Conservation (phyloP, 805 yeast genomes). For the Suhomyces emberorum region DNA sequence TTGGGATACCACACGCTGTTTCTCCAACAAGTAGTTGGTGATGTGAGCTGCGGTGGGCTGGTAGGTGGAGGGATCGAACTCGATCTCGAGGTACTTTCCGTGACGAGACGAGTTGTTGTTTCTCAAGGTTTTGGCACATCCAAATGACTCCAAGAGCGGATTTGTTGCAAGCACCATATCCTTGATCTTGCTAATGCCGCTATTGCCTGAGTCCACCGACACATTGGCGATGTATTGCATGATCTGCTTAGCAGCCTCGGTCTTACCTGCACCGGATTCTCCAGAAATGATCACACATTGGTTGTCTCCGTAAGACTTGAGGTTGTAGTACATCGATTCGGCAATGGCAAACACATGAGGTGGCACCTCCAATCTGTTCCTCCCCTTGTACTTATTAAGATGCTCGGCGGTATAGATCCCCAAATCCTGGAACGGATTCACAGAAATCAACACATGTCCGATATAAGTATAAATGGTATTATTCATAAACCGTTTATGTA, state of each 20-base stretch:
- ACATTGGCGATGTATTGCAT: constrained; percentile 96
- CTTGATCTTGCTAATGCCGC: constrained; percentile 79
- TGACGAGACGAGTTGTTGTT: constrained; percentile 89
- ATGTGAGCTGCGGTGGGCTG: constrained; percentile 96
- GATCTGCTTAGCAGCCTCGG: constrained; percentile 96
- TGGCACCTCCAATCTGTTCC: constrained; percentile 92
- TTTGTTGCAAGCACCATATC: constrained; percentile 98
- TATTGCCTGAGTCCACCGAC: constrained; percentile 59
- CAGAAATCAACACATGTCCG: constrained; percentile 92
- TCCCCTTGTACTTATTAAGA: constrained; percentile 76
- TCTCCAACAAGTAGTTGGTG: constrained; percentile 90
- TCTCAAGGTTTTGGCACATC: constrained; percentile 89
- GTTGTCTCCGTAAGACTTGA: constrained; percentile 89
- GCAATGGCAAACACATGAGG: constrained; percentile 99
- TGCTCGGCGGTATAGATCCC: constrained; percentile 89
- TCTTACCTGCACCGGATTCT: constrained; percentile 97
- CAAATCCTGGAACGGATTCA: constrained; percentile 92
- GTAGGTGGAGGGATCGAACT: constrained; percentile 65
- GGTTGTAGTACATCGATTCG: constrained; percentile 91
- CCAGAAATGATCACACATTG: constrained; percentile 98
- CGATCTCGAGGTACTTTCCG: constrained; percentile 90
- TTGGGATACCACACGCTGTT: constrained; percentile 96
- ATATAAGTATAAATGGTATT: constrained; percentile 89
- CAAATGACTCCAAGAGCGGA: constrained; percentile 85
- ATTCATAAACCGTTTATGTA: constrained; percentile 84